Base-by-base conservation (phyloP, 2,329 filamentous ascomycete genomes). In the Cercospora sp. region DNA sequence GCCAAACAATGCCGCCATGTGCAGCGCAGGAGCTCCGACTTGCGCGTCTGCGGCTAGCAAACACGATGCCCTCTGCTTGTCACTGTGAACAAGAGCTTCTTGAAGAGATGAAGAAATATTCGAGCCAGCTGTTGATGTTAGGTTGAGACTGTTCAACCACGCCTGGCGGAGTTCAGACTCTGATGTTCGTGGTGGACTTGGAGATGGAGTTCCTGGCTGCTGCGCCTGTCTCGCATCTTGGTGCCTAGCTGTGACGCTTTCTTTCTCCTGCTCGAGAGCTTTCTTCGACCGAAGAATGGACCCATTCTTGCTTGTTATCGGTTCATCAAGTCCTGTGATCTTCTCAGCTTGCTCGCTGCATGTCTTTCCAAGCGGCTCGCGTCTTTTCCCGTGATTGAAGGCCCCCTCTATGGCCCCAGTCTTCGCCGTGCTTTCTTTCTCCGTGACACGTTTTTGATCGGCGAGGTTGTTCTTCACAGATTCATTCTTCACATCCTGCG, bases 1-100 rank as follows among this genome's bases (percentile, higher is more conserved):
- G 0, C 64, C 64, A 30, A 66, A 66, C 13, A 66, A 20, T 20
- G 64, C 64, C 33, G 64, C 64, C 10, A 66, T 33, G 45, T 66
- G 64, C 8, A 66, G 33, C 16, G 64, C 64, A 26, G 64, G 26
- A 8, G 39, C 57, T 18, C 42, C 13, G 18, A 66, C 30, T 8
- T n/a, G 16, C 10, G 57, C 20, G 4, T 20, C 16, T 42, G 16
- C 28, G 6, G 48, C 48, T 18, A 64, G 31, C 5, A 42, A 18
- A 26, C 20, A 13, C 13, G 16, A 10, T 18, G 58, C 20, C 1
- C 12, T 42, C 30, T 30, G 30, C 13, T 30, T 18, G 26, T 64
- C 33, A 36, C 51, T 31, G 13, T 28, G 16, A 26, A 59, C 33
- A 9, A 64, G 33, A n/a, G 62, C 62, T n/a, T 57, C 0, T 18